Evolutionary conservation across 2,329 filamentous ascomycete genomes (phyloP).

Genomic region (Fusarium napiforme): DNA sequence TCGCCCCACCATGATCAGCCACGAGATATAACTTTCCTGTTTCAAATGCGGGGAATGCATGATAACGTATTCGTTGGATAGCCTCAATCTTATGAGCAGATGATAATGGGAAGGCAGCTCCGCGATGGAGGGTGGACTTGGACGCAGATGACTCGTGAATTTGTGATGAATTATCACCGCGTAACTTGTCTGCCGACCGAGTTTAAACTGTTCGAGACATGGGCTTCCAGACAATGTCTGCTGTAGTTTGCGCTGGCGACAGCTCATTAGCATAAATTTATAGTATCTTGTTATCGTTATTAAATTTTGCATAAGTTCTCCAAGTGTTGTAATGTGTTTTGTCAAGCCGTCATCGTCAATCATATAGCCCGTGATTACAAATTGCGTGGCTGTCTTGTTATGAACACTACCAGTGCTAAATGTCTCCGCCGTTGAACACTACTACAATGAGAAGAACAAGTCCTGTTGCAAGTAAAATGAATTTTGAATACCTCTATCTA

Average conservation of each 20-base stretch:
- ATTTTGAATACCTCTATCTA: neutral
- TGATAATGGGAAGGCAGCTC: neutral
- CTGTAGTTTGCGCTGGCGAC: no score
- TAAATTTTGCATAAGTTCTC: fast-evolving
- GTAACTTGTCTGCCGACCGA: neutral
- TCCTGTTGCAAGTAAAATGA: fast-evolving
- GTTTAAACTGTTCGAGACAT: neutral
- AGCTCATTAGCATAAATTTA: fast-evolving
- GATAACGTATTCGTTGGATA: neutral
- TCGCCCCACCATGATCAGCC: neutral
- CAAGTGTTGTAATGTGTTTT: no score
- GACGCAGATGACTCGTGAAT: fast-evolving
- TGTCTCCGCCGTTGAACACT: neutral
- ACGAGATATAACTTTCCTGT: slow-evolving; percentile 26
- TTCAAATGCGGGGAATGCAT: slow-evolving; percentile 6
- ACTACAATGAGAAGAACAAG: fast-evolving
- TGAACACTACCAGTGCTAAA: fast-evolving
- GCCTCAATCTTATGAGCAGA: neutral
- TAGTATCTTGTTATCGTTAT: neutral
- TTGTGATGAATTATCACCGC: neutral
- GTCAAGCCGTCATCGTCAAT: fast-evolving
- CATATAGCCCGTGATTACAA: no score
- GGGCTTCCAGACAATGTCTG: neutral
- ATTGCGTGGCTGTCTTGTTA: no score
- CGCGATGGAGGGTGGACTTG: neutral